Base-by-base conservation (phyloP, 2,329 filamentous ascomycete species). In the Sphaerulina populicola region DNA sequence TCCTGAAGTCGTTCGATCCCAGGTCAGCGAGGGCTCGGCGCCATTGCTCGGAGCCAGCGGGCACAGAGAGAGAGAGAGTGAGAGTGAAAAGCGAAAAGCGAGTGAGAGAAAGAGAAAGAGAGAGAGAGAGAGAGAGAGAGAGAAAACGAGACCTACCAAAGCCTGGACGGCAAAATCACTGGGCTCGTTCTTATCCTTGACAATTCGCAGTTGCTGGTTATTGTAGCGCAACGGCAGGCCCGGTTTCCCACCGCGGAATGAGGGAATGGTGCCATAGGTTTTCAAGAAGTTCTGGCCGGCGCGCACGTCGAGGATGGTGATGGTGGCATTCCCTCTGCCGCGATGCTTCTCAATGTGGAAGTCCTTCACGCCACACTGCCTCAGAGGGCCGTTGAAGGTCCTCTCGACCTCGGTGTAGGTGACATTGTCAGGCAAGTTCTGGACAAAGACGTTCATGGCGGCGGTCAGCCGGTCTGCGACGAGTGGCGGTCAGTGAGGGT, bases 381-480 rank as follows among this genome's bases (percentile, higher is more conserved):
- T 53, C 6, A 79, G 62, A 11, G 64, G 61, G 0, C 65, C 62
- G 14, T 64, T 61, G 11, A 79, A 67, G 42, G 68, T 71, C 0
- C 66, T 57, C 12, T 64, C 62, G 9, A 79, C 55, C 37, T 72
- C 66, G 27, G 71, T 66, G 12, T 71, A 64, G 8, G 71, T 76
- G 27, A 69, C 60, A 15, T 71, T 62, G 2, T 57, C 31, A 1
- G 74, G 73, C 0, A 78, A 58, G 44, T 71, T 69, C 10, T 62
- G 61, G 8, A 76, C 61, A 57, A 74, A 70, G 31, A 77, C 66
- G 50, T 78, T 74, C 75, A 78, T 76, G 31, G 31, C 12, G 31
- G 31, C 6, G 23, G 23, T 27, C 23, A 27, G 23, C 6, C 23
- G 23, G 3, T 27, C 23, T 27, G 23, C 5, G 23, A 27, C 23